Percentiles rank a stretch among this genome's conserved stretches.
Evolutionary conservation across 139 green algal genomes (phyloP).

Genomic region (Micractinium conductrix): DNA sequence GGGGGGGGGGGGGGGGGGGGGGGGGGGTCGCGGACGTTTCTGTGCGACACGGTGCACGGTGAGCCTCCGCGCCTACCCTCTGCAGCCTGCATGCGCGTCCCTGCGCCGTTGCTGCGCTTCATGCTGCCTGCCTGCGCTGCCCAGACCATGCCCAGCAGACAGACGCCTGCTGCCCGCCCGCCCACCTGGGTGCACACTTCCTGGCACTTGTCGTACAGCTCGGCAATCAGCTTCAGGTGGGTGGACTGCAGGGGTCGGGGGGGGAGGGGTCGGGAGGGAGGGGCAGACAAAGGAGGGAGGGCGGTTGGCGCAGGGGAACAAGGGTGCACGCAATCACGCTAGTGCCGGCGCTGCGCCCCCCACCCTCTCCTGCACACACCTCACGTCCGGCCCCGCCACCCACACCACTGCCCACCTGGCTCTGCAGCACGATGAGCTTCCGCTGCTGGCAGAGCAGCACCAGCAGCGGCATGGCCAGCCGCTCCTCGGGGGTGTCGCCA

Average conservation of each 20-base stretch:
- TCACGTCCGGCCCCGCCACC: not conserved
- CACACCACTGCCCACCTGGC: constrained; percentile 6
- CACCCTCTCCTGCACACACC: not conserved
- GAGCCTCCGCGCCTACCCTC: too few relatives aligned
- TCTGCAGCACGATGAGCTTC: constrained; percentile 64
- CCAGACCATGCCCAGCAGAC: too few relatives aligned
- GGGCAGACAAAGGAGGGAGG: not conserved
- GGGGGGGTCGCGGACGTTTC: too few relatives aligned
- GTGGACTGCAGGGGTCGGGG: constrained; percentile 34
- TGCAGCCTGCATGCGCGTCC: too few relatives aligned
- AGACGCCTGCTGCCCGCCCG: too few relatives aligned
- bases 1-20: not conserved
- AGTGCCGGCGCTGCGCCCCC: not conserved
- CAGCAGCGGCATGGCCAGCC: constrained; percentile 79
- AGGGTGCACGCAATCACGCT: not conserved
- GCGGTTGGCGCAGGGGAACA: not conserved
- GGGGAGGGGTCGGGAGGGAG: not conserved
- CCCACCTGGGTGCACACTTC: constrained; percentile 39
- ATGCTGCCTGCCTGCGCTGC: too few relatives aligned
- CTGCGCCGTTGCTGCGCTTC: too few relatives aligned
- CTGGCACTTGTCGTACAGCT: constrained; percentile 87
- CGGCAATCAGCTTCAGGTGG: constrained; percentile 85
- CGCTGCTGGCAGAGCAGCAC: constrained; percentile 83
- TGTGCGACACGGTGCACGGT: too few relatives aligned
- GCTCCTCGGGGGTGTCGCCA: constrained; percentile 40